Base-by-base conservation (phyloP, 1,284 basidiomycete genomes). In the Boletus smithii region DNA sequence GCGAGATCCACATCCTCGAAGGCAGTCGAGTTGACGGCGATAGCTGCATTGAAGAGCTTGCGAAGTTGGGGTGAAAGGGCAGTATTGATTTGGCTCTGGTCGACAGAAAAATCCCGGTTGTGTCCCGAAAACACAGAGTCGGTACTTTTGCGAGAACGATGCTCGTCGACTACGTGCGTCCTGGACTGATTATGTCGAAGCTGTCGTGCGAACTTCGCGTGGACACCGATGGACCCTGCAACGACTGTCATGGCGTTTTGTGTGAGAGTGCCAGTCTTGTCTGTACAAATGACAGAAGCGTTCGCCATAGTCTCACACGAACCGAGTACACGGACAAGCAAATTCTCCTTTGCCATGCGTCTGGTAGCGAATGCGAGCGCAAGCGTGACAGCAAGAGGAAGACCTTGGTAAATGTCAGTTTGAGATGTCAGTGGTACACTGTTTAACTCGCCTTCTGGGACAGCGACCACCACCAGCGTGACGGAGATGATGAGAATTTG, bases 241-340 rank as follows among this genome's bases (percentile, higher is more conserved):
- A 99, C 95, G 59, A 99, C 88, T 14, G 85, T 83, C 95, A 99
- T 99, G 61, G 76, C 76, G 73, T 98, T 98, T 64, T 93, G 88
- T 0, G 95, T 98, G 22, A 94, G 82, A 7, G 93, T 89, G 40
- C 91, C 91, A 1, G 94, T 95, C 74, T 97, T 97, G 75, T 97
- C 93, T 17, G 94, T 97, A 72, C 94, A 97, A 23, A 97, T 81
- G 53, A 97, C 95, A 18, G 88, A 95, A 11, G 94, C 91, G 65
- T 98, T 97, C 27, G 91, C 95, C 95, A 98, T 99, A 7, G 92
- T 98, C 74, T 98, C 95, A 69, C 95, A 99, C 22, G 92, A 93
- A 11, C 92, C 90, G 29, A 99, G 81, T 3, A 98, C 88, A 54
- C 95, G 92, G 16, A 99, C 95, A 39, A 99, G 83, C 0, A 99